Evolutionary conservation across 345 rosid genomes (phyloP), one percentile per base, ranked within the genome.

Genomic region (Laguncularia racemosa): DNA sequence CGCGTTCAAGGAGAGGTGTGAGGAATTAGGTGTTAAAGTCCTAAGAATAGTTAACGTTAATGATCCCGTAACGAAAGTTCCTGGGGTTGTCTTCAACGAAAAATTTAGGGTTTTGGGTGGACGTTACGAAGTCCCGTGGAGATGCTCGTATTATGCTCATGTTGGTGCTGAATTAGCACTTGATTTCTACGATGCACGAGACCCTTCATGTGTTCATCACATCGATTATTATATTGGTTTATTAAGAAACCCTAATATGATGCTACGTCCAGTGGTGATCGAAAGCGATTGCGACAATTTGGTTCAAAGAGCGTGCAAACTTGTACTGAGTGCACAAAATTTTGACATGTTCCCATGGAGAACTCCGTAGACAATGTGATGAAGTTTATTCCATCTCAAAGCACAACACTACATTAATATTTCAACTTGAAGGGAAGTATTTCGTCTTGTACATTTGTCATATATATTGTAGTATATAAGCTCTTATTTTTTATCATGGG

Each of bases 61-160:
- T 38, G 98, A 92, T 50, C 98, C 95, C 0, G 79, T 88, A 45
- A 86, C 98, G 1, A 92, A 86, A 62, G 72, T 92, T 47, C 96
- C 98, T 0, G 95, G 98, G 40, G 74, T 88, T 15, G 55, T 92
- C 16, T 78, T 92, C 57, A 92, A 88, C 28, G 96, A 88, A 66
- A 83, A 81, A 46, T 70, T 80, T 64, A 77, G 89, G 76, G 80
- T 72, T 67, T 75, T 80, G 67, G 89, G 88, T 14, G 89, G 87
- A 48, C 76, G 54, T 59, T 80, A 60, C 9, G 84, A 87, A 73
- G 57, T 80, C 14, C 96, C 95, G 12, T 91, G 96, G 96, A 84
- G 90, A 45, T 78, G 82, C 52, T 82, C 86, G 1, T 84, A 91
- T 61, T 85, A 88, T 64, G 76, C 88, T 48, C 97, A 85, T 57